These are phyloP conservation scores for Flueggea neowawraea DNA, from an alignment of 441 rosid species.

Conservation along the genomic window DNA sequence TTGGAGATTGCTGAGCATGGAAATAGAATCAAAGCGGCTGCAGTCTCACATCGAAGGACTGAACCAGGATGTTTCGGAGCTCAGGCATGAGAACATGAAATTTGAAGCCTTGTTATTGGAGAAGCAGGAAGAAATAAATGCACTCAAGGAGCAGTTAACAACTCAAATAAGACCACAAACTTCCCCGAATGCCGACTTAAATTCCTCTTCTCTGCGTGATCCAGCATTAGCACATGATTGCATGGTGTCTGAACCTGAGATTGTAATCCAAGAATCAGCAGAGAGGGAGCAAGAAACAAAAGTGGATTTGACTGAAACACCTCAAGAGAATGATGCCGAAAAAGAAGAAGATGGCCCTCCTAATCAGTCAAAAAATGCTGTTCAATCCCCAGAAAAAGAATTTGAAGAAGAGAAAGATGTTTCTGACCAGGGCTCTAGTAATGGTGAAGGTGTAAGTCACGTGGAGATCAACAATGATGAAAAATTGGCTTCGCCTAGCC, in stretches of 20 bases:
- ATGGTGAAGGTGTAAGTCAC: constrained; percentile 28
- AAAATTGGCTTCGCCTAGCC: constrained; percentile 23
- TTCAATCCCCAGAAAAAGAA: constrained; percentile 59
- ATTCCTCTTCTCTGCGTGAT: constrained; percentile 24
- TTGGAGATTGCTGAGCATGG: constrained; percentile 70
- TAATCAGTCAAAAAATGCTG: constrained; percentile 18
- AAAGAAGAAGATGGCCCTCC: constrained; percentile 27
- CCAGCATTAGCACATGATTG: constrained; percentile 20
- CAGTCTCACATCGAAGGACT: constrained; percentile 57
- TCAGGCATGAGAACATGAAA: constrained; percentile 48
- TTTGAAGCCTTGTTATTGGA: constrained; percentile 41
- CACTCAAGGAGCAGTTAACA: constrained; percentile 36
- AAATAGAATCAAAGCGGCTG: constrained; percentile 65
- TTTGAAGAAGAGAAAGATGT: constrained; percentile 35
- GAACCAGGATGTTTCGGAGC: constrained; percentile 50
- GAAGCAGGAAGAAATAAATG: constrained; percentile 48
- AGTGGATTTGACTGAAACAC: constrained; percentile 22
- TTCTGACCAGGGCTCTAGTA: constrained; percentile 23
- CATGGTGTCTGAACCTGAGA: constrained; percentile 35
- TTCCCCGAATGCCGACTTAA: constrained; percentile 29
- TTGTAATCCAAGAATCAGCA: constrained; percentile 26
- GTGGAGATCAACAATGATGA: constrained; percentile 21
- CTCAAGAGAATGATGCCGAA: constrained; percentile 21
- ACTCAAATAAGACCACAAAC: constrained; percentile 16
- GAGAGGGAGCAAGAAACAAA: constrained; percentile 40